Conservation (phyloP, 805 yeast species). For the Blastobotrys peoriensis region DNA sequence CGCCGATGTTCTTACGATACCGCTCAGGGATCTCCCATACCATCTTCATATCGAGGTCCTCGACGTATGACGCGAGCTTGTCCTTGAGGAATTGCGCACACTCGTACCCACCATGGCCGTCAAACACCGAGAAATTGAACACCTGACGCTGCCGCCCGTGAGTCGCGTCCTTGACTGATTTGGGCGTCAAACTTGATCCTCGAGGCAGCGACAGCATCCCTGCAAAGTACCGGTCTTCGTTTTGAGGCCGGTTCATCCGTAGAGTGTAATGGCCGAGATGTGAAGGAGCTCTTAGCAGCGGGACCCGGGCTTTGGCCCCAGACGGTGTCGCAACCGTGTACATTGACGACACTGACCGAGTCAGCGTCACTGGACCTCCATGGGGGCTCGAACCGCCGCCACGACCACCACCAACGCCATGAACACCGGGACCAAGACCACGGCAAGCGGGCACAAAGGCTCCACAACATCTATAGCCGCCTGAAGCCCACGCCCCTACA, state of each 20-base stretch:
- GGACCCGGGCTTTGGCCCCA: slow-evolving; percentile 39
- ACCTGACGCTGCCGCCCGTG: slow-evolving; percentile 30
- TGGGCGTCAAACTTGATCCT: slow-evolving; percentile 24
- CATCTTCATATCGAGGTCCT: slow-evolving; percentile 32
- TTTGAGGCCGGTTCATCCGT: slow-evolving; percentile 67
- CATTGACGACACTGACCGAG: slow-evolving; percentile 10
- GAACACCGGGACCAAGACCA: too few relatives aligned
- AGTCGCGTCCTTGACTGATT: slow-evolving; percentile 4
- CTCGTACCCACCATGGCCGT: slow-evolving; percentile 90
- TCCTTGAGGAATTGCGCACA: slow-evolving; percentile 58
- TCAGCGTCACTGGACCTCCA: too few relatives aligned
- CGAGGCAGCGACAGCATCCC: slow-evolving; percentile 48
- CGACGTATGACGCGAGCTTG: slow-evolving; percentile 51
- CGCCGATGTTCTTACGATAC: slow-evolving; percentile 59
- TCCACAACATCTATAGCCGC: too few relatives aligned
- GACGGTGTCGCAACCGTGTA: slow-evolving; percentile 7
- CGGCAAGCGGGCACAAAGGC: too few relatives aligned
- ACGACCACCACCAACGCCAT: too few relatives aligned
- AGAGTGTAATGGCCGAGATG: slow-evolving; percentile 75
- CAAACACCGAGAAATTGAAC: slow-evolving; percentile 73
- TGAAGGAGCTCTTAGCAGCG: slow-evolving; percentile 58
- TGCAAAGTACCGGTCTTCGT: slow-evolving; percentile 77
- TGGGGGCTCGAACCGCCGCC: too few relatives aligned
- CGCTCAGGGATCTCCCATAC: slow-evolving; percentile 39
- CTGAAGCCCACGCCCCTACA: too few relatives aligned